phyloP scores from a whole-genome alignment of 306 rosid species.

The Luffa acutangula region DNA sequence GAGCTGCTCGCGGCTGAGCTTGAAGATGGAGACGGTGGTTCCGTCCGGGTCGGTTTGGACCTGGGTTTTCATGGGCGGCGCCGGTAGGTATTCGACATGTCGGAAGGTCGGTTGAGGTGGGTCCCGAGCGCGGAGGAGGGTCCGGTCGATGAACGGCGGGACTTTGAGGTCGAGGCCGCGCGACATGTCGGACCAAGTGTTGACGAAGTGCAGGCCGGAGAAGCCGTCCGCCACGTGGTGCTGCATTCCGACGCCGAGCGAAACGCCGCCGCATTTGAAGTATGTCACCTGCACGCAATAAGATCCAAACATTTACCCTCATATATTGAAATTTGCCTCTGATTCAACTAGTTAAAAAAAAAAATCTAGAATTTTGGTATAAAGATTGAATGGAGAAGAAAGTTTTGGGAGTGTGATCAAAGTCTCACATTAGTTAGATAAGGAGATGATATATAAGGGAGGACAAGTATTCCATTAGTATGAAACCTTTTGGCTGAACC shows the following conservation, averaged over 20 bases:
- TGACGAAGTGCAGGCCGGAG: conserved; percentile 78
- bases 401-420: too few relatives aligned
- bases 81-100: conserved; percentile 73
- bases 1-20: conserved; percentile 49
- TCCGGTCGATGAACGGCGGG: conserved; percentile 69
- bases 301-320: background rate
- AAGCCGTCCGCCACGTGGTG: conserved; percentile 80
- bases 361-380: too few relatives aligned
- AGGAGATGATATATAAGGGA: too few relatives aligned
- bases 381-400: too few relatives aligned
- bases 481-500: too few relatives aligned
- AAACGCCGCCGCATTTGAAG: conserved; percentile 91
- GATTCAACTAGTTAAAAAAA: background rate
- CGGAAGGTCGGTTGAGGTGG: conserved; percentile 63
- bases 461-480: too few relatives aligned
- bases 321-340: too few relatives aligned
- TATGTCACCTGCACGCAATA: conserved; percentile 44
- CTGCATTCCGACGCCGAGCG: conserved; percentile 87
- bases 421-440: too few relatives aligned
- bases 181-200: conserved; percentile 85
- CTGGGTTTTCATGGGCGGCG: conserved; percentile 53
- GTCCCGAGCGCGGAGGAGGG: conserved; percentile 53
- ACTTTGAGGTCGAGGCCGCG: conserved; percentile 64
- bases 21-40: conserved; percentile 43
- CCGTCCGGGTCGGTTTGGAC: conserved; percentile 24